Evolutionary conservation across 352 stramenopile genomes (phyloP), one percentile per base, ranked within the genome.

Genomic region (Albugo laibachii): DNA sequence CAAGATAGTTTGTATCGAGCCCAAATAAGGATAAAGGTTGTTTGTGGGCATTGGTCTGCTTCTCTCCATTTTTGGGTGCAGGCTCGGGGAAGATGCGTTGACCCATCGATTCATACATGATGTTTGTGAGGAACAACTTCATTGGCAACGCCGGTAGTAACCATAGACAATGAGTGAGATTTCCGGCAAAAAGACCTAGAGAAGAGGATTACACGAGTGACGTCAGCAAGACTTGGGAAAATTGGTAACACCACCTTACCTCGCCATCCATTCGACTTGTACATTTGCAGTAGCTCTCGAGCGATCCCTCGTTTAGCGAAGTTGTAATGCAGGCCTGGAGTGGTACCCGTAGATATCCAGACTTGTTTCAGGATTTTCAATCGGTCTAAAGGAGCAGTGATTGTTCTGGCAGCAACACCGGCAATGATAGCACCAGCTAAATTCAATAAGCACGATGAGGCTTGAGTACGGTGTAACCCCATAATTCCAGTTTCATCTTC

Each of bases 311-410:
- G 3, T 8, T 31, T 3, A 10, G 24, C 24, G 24, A 31, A 31
- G 8, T 31, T 24, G 41, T 20, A 10, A 24, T 19, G 42, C 31
- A 41, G 5, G n/a, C n/a, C 14, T 12, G 12, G 12, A n/a, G 12
- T 36, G 31, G 35, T 6, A 44, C 13, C 38, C 12, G 39, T 16
- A 8, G 3, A n/a, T 13, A 36, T 1, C 14, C 11, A 43, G 6
- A 80, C 50, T 49, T 92, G 78, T 61, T 83, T 83, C 11, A 88
- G 50, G 21, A 92, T 85, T 45, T 92, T 92, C 11, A 92, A 47
- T 0, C 78, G 66, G 49, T 92, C 78, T 2, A 92, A 53, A 11
- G 78, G 78, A 4, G 78, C 78, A 48, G 63, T 80, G 11, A 61
- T 64, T 8, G 75, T 83, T 20, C 78, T 69, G 8, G 67, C 65